Evolutionary conservation across 768 basidiomycete species (phyloP).

Genomic region (Daedalea quercina): DNA sequence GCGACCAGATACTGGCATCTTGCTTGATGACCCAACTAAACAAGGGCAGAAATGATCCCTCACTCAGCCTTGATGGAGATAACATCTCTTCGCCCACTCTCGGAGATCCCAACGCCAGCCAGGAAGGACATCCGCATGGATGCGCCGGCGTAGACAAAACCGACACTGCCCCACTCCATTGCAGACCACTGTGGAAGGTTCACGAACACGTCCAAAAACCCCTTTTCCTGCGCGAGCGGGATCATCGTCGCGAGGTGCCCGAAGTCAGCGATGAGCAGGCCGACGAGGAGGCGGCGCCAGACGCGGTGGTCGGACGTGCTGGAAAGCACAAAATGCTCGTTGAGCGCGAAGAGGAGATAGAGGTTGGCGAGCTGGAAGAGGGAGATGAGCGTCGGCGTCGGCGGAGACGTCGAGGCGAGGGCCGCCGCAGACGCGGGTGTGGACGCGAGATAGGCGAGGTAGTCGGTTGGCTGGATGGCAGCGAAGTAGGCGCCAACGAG

Average conservation of each 20-base stretch:
- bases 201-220: slow-evolving; percentile 31
- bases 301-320: slow-evolving; percentile 33
- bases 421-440: slow-evolving; percentile 1
- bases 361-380: slow-evolving; percentile 44
- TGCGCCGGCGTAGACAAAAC: slow-evolving; percentile 44
- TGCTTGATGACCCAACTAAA: no score
- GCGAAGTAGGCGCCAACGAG: slow-evolving; percentile 44
- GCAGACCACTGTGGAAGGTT: slow-evolving; percentile 43
- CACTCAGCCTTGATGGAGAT: no score
- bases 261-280: slow-evolving; percentile 42
- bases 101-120: slow-evolving; percentile 26
- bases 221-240: slow-evolving; percentile 29
- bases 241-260: slow-evolving; percentile 41
- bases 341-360: slow-evolving; percentile 44
- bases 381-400: slow-evolving; percentile 31
- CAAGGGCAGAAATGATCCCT: no score
- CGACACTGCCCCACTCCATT: slow-evolving; percentile 50
- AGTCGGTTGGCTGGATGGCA: slow-evolving; percentile 29
- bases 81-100: no score
- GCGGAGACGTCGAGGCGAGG: slow-evolving; percentile 5
- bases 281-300: slow-evolving; percentile 37
- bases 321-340: slow-evolving; percentile 43
- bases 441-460: slow-evolving; percentile 31
- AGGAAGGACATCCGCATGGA: slow-evolving; percentile 37
- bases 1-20: no score